Conservation (phyloP, 345 rosid genomes). For the Ailanthus altissimus region DNA sequence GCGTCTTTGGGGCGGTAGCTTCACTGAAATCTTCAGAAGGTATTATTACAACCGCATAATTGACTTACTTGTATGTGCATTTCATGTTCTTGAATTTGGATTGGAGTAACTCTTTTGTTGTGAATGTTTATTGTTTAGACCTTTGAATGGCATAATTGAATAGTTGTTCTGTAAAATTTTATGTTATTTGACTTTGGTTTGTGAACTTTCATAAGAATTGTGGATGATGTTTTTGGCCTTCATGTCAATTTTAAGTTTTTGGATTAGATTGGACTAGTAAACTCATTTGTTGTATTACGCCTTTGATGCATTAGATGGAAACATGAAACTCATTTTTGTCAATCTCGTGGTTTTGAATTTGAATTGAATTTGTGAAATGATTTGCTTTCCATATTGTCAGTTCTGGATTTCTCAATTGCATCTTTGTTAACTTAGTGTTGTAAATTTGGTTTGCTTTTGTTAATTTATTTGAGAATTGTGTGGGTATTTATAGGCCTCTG, state of each 20-base stretch:
- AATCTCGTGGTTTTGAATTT: not conserved
- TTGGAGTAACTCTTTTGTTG: not conserved
- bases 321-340: not conserved
- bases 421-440: not conserved
- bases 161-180: not conserved
- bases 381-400: not conserved
- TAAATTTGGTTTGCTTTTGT: not conserved
- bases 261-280: not conserved
- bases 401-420: not conserved
- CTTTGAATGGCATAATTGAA: not conserved
- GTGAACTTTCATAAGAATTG: not conserved
- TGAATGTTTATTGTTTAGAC: not conserved
- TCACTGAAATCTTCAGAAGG: slow-evolving; percentile 65
- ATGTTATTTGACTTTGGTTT: not conserved
- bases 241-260: not conserved
- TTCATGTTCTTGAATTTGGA: slow-evolving; percentile 7
- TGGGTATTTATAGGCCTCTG: slow-evolving; percentile 46
- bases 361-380: not conserved
- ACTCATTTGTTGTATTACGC: not conserved
- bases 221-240: not conserved
- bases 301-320: not conserved
- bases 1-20: slow-evolving; percentile 77
- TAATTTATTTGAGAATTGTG: not conserved
- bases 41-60: slow-evolving; percentile 16
- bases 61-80: not conserved